Base-by-base conservation (phyloP, 2,329 filamentous ascomycete species). In the Metarhizium guizhouense region DNA sequence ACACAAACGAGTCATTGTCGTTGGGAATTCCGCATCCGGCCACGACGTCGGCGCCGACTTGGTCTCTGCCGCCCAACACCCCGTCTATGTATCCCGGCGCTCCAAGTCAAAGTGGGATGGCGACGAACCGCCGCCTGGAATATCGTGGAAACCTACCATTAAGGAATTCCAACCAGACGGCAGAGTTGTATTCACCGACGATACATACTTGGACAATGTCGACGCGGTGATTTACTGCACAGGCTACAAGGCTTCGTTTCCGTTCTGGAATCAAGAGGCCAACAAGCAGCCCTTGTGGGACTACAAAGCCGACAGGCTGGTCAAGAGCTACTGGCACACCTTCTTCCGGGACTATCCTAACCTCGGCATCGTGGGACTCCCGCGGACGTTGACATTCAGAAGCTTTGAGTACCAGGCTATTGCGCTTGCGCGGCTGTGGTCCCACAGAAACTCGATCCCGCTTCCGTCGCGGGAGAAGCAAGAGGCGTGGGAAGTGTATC, bases 341-440 rank as follows among this genome's bases (percentile, higher is more conserved):
- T 82, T 82, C 63, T 72, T 80, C 52, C 73, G 69, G 1, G 71
- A 75, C 25, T 74, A 74, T 45, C 64, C 72, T 0, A 78, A 74
- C 0, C 65, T 84, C 0, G 81, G 71, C 0, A 67, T 81, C 11
- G 72, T 83, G 0, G 81, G 80, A 0, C 62, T 81, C 6, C 79
- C 78, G 2, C 72, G 78, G 0, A 74, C 74, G 0, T 63, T 79
- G 13, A 81, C 78, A 0, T 82, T 81, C 56, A 65, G 79, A 6
- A 76, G 75, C 40, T 81, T 81, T 58, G 79, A 82, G 62, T 82
- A 82, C 58, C 79, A 82, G 62, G 78, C 77, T 2, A 68, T 81
- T 45, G 77, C 79, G 1, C 64, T 82, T 0, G 78, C 79, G 3
- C 69, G 79, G 2, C 60, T 80, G 0, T 80, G 75, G 60, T 66